Evolutionary conservation across 768 basidiomycete genomes (phyloP).

Genomic region (Galerina sulciceps): DNA sequence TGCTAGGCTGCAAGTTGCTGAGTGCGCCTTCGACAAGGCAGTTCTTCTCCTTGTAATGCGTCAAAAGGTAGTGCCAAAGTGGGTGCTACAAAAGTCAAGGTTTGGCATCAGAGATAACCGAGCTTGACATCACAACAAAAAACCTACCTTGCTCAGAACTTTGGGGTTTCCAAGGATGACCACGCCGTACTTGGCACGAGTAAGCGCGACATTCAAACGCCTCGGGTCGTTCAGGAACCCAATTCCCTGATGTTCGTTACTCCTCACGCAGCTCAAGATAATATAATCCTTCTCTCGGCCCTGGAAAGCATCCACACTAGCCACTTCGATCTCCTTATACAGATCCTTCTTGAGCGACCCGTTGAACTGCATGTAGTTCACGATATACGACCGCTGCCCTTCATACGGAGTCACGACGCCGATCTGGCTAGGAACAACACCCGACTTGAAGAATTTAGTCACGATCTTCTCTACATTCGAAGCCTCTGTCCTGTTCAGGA

Average conservation of each 20-base stretch:
- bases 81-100: slow-evolving; percentile 72
- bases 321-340: slow-evolving; percentile 99
- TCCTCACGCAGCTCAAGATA: slow-evolving; percentile 95
- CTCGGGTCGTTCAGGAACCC: slow-evolving; percentile 99
- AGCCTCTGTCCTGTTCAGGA: slow-evolving; percentile 98
- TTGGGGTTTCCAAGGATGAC: slow-evolving; percentile 99
- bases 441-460: slow-evolving; percentile 99
- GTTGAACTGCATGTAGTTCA: slow-evolving; percentile 99
- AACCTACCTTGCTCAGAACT: slow-evolving; percentile 92
- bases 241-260: slow-evolving; percentile 99
- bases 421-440: slow-evolving; percentile 93
- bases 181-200: slow-evolving; percentile 96
- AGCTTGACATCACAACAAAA: not conserved
- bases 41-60: slow-evolving; percentile 96
- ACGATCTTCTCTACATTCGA: slow-evolving; percentile 99
- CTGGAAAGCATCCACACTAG: slow-evolving; percentile 98
- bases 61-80: slow-evolving; percentile 96
- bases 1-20: slow-evolving; percentile 94
- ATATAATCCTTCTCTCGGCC: slow-evolving; percentile 99
- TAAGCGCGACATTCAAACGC: slow-evolving; percentile 94
- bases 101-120: slow-evolving; percentile 3
- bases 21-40: slow-evolving; percentile 96
- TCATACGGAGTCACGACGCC: slow-evolving; percentile 99
- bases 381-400: slow-evolving; percentile 97
- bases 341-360: slow-evolving; percentile 99